A percentile compares a stretch with the other conserved stretches of the same genome.
phyloP scores from a whole-genome alignment of 208 protist genomes.

The Crithidia acanthocephali region DNA sequence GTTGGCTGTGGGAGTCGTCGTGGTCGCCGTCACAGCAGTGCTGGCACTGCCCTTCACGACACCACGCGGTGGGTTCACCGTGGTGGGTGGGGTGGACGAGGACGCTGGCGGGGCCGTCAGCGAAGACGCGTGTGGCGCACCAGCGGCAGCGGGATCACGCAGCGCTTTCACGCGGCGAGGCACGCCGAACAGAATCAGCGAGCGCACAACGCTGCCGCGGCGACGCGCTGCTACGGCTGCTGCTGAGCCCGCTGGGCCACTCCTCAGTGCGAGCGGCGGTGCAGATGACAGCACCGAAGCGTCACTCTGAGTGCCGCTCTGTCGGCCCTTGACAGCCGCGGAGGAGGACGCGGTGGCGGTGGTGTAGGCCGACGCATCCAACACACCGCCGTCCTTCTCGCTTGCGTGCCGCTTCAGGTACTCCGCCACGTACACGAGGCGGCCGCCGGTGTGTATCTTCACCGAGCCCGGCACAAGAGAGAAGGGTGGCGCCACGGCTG shows the following conservation, averaged over 20 bases:
- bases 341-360: neutral
- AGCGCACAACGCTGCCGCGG: neutral
- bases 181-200: conserved; percentile 32
- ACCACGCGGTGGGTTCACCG: no score
- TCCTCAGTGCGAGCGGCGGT: no score
- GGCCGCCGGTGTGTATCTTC: conserved; percentile 36
- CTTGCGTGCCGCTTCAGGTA: conserved; percentile 6
- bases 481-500: conserved; percentile 39
- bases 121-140: neutral
- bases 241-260: neutral
- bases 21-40: neutral
- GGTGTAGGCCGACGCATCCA: conserved; percentile 27
- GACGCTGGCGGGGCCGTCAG: no score
- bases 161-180: conserved; percentile 11
- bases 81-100: neutral
- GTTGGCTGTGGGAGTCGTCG: neutral
- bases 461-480: conserved; percentile 37
- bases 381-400: conserved; percentile 4
- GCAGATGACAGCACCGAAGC: no score
- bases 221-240: neutral
- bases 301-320: no score
- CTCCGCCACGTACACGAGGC: conserved; percentile 15
- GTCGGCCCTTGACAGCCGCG: neutral
- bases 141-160: neutral
- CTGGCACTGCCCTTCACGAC: neutral